phyloP scores from a whole-genome alignment of 164 flowering plant genomes.

The Chloranthus sessilifolius region DNA sequence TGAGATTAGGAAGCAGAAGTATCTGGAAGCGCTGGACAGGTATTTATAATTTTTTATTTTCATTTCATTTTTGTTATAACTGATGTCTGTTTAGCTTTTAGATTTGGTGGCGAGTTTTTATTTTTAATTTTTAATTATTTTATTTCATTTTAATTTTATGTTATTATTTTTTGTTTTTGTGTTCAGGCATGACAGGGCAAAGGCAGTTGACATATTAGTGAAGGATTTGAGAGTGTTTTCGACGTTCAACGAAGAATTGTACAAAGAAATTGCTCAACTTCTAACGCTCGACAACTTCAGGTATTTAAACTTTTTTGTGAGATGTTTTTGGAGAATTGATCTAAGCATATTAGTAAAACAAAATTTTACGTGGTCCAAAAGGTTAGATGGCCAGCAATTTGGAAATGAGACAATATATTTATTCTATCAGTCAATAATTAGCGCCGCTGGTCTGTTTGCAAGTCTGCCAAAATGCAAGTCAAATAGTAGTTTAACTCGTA shows the following conservation, averaged over 20 bases:
- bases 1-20: slow-evolving; percentile 86
- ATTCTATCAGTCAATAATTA: too few relatives aligned
- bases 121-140: not conserved
- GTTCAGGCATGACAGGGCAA: slow-evolving; percentile 66
- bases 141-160: not conserved
- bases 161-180: slow-evolving; percentile 13
- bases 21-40: slow-evolving; percentile 86
- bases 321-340: not conserved
- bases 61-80: too few relatives aligned
- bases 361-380: too few relatives aligned
- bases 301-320: slow-evolving; percentile 29
- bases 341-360: too few relatives aligned
- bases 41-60: too few relatives aligned
- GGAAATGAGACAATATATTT: too few relatives aligned
- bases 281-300: slow-evolving; percentile 74
- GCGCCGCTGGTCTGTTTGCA: too few relatives aligned
- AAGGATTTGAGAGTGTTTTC: slow-evolving; percentile 81
- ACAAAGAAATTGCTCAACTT: slow-evolving; percentile 80
- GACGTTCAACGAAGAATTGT: slow-evolving; percentile 74
- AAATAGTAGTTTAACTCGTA: too few relatives aligned
- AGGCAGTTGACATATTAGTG: slow-evolving; percentile 82
- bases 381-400: too few relatives aligned
- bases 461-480: too few relatives aligned
- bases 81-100: not conserved
- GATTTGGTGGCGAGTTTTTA: slow-evolving; percentile 3